These are phyloP conservation scores for Ganoderma lucidum DNA, from an alignment of 1,284 basidiomycete genomes.

Conservation along the genomic window DNA sequence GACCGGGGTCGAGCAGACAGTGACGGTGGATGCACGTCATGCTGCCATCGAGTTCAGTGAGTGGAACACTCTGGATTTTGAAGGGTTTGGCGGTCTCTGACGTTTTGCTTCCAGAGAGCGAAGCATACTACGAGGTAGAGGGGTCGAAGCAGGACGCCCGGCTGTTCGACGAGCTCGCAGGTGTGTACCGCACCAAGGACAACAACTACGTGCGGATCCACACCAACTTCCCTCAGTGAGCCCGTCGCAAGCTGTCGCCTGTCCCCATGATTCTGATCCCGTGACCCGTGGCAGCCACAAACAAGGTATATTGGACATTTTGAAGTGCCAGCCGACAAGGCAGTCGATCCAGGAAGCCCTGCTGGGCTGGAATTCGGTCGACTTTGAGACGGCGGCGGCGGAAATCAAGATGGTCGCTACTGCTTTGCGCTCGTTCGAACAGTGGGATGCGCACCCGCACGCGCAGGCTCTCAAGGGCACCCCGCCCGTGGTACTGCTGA, in stretches of 20 bases:
- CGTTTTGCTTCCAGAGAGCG: constrained; percentile 49
- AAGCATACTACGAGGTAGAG: constrained; percentile 58
- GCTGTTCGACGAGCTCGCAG: constrained; percentile 61
- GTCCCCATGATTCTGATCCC: background rate
- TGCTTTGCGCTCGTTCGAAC: constrained; percentile 56
- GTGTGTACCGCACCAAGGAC: constrained; percentile 61
- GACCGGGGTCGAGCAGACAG: constrained; percentile 55
- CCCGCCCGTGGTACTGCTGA: constrained; percentile 53
- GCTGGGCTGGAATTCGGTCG: constrained; percentile 52
- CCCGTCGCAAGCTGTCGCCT: background rate
- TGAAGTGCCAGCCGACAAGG: constrained; percentile 47
- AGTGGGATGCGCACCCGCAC: constrained; percentile 62
- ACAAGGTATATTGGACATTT: constrained; percentile 57
- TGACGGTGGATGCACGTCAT: constrained; percentile 62
- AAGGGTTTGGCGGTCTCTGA: background rate
- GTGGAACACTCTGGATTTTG: constrained; percentile 33
- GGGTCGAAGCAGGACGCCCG: constrained; percentile 43
- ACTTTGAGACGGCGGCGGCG: constrained; percentile 60
- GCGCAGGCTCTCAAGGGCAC: constrained; percentile 48
- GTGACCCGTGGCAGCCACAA: constrained; percentile 52
- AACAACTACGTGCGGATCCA: constrained; percentile 61
- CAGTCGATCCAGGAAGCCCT: constrained; percentile 52
- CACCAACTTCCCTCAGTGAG: constrained; percentile 72
- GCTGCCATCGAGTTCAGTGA: constrained; percentile 65
- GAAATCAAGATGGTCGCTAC: constrained; percentile 60